Percentiles rank a stretch among this genome's conserved stretches.
These are phyloP conservation scores for Ustilago cynodontis DNA, from an alignment of 1,284 basidiomycete species.

Conservation along the genomic window DNA sequence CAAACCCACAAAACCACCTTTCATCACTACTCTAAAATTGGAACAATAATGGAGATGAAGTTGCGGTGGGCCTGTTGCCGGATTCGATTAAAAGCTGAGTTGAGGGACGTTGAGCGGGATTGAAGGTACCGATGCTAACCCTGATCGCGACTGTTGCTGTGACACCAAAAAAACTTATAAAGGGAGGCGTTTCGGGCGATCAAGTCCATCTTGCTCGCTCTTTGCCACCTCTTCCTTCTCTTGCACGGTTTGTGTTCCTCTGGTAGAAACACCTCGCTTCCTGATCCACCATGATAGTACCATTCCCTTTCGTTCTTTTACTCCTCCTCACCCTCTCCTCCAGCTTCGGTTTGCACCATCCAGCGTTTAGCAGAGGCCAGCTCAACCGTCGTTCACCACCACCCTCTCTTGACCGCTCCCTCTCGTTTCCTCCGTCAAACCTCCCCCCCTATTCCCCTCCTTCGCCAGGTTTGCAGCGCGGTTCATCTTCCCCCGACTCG, in stretches of 20 bases:
- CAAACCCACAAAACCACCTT: too few species aligned
- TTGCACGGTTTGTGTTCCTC: neutral
- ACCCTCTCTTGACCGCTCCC: neutral
- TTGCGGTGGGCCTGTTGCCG: too few species aligned
- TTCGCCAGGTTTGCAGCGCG: neutral
- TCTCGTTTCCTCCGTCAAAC: neutral
- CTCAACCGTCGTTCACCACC: neutral
- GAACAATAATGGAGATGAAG: too few species aligned
- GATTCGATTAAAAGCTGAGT: too few species aligned
- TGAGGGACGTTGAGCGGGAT: too few species aligned
- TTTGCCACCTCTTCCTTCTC: neutral
- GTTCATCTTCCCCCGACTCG: neutral
- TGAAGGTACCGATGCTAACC: too few species aligned
- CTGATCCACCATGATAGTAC: neutral
- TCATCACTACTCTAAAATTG: too few species aligned
- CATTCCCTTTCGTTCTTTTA: neutral
- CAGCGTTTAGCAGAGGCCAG: neutral
- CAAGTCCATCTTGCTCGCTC: neutral
- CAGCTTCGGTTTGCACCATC: neutral
- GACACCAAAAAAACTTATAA: too few species aligned
- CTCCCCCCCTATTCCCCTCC: neutral
- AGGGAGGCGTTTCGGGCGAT: too few species aligned
- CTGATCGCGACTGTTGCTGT: too few species aligned
- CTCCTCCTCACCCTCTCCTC: neutral
- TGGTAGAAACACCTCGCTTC: neutral